These are phyloP conservation scores for Filosporella fistucella DNA, from an alignment of 495 filamentous ascomycete genomes.

Conservation along the genomic window DNA sequence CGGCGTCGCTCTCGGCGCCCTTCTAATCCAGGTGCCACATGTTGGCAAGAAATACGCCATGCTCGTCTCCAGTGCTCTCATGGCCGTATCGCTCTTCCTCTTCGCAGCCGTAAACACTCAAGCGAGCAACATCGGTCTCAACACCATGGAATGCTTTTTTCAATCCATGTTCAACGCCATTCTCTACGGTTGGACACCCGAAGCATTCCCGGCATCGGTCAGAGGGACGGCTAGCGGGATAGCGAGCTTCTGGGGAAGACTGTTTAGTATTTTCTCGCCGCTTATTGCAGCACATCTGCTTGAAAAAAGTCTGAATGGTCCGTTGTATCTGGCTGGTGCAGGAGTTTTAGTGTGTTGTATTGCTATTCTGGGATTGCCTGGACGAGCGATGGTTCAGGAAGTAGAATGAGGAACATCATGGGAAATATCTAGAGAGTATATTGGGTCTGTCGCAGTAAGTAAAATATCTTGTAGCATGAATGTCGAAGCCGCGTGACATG, in stretches of 20 bases:
- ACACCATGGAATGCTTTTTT: background rate
- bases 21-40: background rate
- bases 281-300: background rate
- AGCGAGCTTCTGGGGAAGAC: background rate
- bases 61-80: background rate
- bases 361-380: no score
- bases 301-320: no score
- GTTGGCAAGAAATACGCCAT: background rate
- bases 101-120: background rate
- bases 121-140: background rate
- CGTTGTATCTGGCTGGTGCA: no score
- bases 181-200: background rate
- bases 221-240: background rate
- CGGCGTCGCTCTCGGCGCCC: background rate
- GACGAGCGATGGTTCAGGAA: no score
- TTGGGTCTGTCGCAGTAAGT: no score
- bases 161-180: background rate
- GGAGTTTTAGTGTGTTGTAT: no score
- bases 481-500: no score
- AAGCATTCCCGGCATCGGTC: background rate
- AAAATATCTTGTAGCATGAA: no score
- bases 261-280: background rate
- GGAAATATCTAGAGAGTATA: no score
- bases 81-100: background rate
- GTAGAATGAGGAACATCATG: no score